Conservation (phyloP, 495 filamentous ascomycete species). For the Terfezia boudieri region DNA sequence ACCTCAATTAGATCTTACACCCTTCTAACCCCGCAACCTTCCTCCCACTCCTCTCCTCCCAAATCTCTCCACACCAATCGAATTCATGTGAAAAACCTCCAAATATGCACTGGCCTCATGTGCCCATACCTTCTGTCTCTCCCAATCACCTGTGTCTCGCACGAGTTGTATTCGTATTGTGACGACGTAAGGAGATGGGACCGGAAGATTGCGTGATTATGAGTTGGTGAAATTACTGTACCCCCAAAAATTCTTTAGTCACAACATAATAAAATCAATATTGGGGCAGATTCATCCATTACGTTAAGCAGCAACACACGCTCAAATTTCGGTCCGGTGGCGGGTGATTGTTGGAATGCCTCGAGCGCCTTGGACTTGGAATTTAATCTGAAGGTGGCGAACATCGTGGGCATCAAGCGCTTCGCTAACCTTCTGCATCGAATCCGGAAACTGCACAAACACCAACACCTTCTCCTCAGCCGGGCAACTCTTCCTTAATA, state of each 20-base stretch:
- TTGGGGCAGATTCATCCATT: constrained; percentile 26
- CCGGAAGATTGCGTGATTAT: constrained; percentile 55
- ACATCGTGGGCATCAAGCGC: constrained; percentile 14
- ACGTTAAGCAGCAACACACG: constrained; percentile 47
- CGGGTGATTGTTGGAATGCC: constrained; percentile 22
- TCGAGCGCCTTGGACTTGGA: constrained; percentile 21
- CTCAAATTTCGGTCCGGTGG: constrained; percentile 7
- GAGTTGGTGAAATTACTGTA: constrained; percentile 48
- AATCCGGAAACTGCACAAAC: constrained; percentile 29
- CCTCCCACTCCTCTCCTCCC: constrained; percentile 25
- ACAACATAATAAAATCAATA: no score
- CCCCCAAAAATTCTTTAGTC: no score
- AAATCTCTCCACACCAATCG: constrained; percentile 47
- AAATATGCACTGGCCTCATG: constrained; percentile 40
- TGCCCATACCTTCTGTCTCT: constrained; percentile 47
- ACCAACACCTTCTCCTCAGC: constrained; percentile 28
- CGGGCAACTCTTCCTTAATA: constrained; percentile 22
- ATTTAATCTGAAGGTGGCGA: constrained; percentile 10
- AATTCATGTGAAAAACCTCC: constrained; percentile 39
- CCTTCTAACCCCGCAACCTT: not conserved
- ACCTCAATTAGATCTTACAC: no score
- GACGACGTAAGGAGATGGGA: constrained; percentile 33
- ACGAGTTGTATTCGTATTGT: constrained; percentile 34
- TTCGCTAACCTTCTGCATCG: constrained; percentile 20
- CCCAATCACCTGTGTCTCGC: constrained; percentile 50